Evolutionary conservation across 306 rosid species (phyloP).

Genomic region (Prunus fruticosa): DNA sequence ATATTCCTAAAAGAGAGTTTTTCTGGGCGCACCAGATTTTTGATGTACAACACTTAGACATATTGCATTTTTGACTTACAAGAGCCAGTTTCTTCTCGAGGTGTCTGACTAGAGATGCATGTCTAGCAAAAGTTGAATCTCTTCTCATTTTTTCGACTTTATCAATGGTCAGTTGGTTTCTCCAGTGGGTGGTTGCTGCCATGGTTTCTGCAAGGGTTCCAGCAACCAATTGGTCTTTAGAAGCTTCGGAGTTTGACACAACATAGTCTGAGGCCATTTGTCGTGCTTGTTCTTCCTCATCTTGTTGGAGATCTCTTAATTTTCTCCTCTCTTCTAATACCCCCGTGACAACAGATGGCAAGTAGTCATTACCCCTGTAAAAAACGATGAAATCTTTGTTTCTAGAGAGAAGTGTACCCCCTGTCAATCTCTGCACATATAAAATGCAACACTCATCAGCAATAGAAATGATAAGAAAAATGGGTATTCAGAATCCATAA

Average conservation of each 20-base stretch:
- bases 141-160: conserved; percentile 64
- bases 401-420: conserved; percentile 87
- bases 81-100: conserved; percentile 61
- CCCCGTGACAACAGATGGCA: conserved; percentile 66
- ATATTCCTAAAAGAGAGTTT: neutral
- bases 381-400: conserved; percentile 88
- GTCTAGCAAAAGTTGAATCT: conserved; percentile 59
- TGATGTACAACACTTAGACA: conserved; percentile 14
- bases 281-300: conserved; percentile 74
- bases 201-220: conserved; percentile 91
- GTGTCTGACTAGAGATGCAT: conserved; percentile 45
- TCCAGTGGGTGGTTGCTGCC: conserved; percentile 89
- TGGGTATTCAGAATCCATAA: conserved; percentile 14
- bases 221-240: conserved; percentile 52
- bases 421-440: conserved; percentile 73
- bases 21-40: neutral
- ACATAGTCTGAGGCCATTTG: conserved; percentile 41
- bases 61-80: conserved; percentile 47
- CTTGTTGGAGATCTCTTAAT: conserved; percentile 57
- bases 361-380: conserved; percentile 86
- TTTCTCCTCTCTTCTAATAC: conserved; percentile 65
- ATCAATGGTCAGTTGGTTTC: conserved; percentile 49
- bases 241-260: conserved; percentile 40
- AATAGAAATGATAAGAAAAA: conserved; percentile 8
- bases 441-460: conserved; percentile 31